Percentiles rank a stretch among this genome's conserved stretches.
Evolutionary conservation across 306 rosid species (phyloP).

Genomic region (Hippophae gyantsensis): DNA sequence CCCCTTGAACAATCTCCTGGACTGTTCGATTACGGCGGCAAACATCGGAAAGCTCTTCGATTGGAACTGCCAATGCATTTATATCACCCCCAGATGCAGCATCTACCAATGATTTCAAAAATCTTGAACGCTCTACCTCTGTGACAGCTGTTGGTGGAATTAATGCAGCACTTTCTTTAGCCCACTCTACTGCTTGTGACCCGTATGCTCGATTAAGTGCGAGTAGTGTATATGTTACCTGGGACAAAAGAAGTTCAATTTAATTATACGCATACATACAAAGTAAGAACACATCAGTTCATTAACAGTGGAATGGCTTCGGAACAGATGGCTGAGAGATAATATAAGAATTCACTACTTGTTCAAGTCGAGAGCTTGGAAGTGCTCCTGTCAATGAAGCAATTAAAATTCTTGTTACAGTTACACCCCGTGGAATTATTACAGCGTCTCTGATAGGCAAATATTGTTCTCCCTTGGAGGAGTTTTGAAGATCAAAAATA

Average conservation of each 20-base stretch:
- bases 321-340: background rate
- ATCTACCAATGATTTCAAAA: conserved; percentile 71
- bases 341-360: conserved; percentile 33
- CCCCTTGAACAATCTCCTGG: conserved; percentile 95
- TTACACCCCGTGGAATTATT: conserved; percentile 70
- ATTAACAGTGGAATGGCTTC: background rate
- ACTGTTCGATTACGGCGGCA: conserved; percentile 90
- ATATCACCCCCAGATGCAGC: conserved; percentile 67
- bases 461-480: conserved; percentile 51
- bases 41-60: conserved; percentile 85
- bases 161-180: conserved; percentile 53
- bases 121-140: conserved; percentile 71
- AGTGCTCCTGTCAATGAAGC: conserved; percentile 91
- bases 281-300: background rate
- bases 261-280: conserved; percentile 11
- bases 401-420: conserved; percentile 70
- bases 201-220: conserved; percentile 67
- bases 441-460: conserved; percentile 57
- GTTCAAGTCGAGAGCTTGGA: conserved; percentile 83
- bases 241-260: conserved; percentile 18
- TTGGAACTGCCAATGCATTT: conserved; percentile 42
- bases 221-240: conserved; percentile 78
- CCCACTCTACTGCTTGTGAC: conserved; percentile 73
- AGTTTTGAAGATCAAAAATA: conserved; percentile 68
- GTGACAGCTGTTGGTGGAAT: conserved; percentile 86